Conservation (phyloP, 2,329 filamentous ascomycete species). For the Ophiocordyceps unilateralis region DNA sequence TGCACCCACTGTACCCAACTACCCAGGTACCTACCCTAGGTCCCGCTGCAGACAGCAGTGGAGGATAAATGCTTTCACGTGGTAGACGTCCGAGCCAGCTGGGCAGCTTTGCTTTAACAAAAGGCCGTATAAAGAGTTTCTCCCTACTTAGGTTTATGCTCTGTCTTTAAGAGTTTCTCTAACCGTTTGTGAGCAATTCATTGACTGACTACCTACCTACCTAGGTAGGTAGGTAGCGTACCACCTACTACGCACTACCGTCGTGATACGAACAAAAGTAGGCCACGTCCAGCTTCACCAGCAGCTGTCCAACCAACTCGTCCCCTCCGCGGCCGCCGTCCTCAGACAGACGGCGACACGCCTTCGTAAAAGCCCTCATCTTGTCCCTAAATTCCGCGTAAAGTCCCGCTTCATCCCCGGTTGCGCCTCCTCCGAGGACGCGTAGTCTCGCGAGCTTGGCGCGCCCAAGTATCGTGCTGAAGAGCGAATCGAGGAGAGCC, state of each 20-base stretch:
- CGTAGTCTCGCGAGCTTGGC: slow-evolving; percentile 31
- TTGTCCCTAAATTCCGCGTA: slow-evolving; percentile 55
- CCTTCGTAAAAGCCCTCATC: slow-evolving; percentile 55
- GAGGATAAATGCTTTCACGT: too few relatives aligned
- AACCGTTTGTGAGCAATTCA: too few relatives aligned
- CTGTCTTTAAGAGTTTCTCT: too few relatives aligned
- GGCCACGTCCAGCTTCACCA: slow-evolving; percentile 55
- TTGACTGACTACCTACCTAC: too few relatives aligned
- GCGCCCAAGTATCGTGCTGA: slow-evolving; percentile 54
- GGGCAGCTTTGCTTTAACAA: too few relatives aligned
- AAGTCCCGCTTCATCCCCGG: slow-evolving; percentile 21
- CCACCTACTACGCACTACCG: neutral
- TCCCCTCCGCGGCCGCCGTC: slow-evolving; percentile 32
- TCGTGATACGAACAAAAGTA: slow-evolving; percentile 28
- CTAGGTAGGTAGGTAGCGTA: too few relatives aligned
- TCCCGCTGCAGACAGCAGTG: too few relatives aligned
- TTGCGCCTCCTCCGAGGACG: slow-evolving; percentile 11
- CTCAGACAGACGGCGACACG: slow-evolving; percentile 50
- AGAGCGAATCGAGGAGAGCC: slow-evolving; percentile 60
- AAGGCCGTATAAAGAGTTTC: too few relatives aligned
- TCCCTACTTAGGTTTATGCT: too few relatives aligned
- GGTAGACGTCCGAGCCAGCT: too few relatives aligned
- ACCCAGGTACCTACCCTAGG: too few relatives aligned
- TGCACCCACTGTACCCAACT: too few relatives aligned
- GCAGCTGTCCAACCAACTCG: slow-evolving; percentile 49